Base-by-base conservation (phyloP, 164 flowering plant genomes). In the Vitis riparia region DNA sequence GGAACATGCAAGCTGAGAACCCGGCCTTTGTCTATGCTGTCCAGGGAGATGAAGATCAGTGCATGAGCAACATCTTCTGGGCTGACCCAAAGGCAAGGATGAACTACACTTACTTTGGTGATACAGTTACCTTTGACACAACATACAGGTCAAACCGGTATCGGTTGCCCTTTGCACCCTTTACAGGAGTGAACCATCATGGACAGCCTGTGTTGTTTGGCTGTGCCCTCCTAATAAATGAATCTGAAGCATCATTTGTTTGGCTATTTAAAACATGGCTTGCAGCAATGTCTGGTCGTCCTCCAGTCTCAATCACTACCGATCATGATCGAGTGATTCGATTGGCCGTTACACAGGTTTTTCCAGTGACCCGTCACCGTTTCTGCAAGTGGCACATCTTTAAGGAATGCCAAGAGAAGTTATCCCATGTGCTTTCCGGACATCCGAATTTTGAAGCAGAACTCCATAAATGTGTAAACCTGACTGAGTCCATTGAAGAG, bases 131-230 rank as follows among this genome's bases (percentile, higher is more conserved):
- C 3, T 77, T 85, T 65, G 87, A 86, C 70, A 77, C 85, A 4
- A 81, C 85, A 3, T 85, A 75, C 62, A 77, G 81, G 71, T 66
- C 80, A 30, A 83, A 82, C 55, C 71, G 77, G 7, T 82, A 83
- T 55, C 58, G 78, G 15, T 66, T 85, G 64, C 79, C 79, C 11
- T 81, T 78, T 78, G 85, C 84, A 51, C 78, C 80, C 17, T 82
- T 83, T 71, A 73, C 81, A 32, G 87, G 89, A 17, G 69, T 83
- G 50, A 86, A 86, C 64, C 82, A 86, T 77, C 87, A 82, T 60
- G 79, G 79, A 12, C 85, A 83, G 72, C 79, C 83, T 47, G 76
- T 80, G 11, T 66, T 83, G 68, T 81, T 83, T 78, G 86, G 89
- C 50, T 85, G 86, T 69, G 87, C 85, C 0, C 71, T 85, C 17